A percentile compares a stretch with the other conserved stretches of the same genome.
These are phyloP conservation scores for Pittosporum tobira DNA, from an alignment of 129 eudicot species.

Conservation along the genomic window DNA sequence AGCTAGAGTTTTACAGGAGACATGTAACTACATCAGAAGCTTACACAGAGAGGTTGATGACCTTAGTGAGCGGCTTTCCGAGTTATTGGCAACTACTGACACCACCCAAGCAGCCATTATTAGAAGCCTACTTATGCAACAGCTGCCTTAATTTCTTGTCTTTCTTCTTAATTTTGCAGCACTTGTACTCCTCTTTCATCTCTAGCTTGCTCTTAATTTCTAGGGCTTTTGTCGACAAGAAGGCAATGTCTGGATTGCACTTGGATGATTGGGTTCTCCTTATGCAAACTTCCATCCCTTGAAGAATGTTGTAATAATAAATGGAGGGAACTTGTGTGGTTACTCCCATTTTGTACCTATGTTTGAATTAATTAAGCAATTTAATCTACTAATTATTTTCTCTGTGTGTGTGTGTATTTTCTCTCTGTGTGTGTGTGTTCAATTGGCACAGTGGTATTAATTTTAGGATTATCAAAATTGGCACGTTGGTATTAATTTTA, in stretches of 20 bases:
- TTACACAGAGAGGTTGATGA: conserved; percentile 54
- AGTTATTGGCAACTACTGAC: conserved; percentile 34
- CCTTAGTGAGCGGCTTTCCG: conserved; percentile 41
- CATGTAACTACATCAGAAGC: conserved; percentile 47
- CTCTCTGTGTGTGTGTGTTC: too few relatives aligned
- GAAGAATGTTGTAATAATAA: neutral
- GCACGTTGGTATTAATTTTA: too few relatives aligned
- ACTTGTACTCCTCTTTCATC: too few relatives aligned
- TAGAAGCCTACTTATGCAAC: conserved; percentile 32
- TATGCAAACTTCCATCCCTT: neutral
- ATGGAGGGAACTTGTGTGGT: neutral
- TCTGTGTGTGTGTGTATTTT: too few relatives aligned
- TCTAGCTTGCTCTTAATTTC: too few relatives aligned
- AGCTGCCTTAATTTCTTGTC: neutral
- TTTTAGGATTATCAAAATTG: too few relatives aligned
- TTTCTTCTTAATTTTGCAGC: too few relatives aligned
- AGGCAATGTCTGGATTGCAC: neutral
- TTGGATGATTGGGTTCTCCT: neutral
- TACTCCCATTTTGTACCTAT: neutral
- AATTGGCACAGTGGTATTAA: too few relatives aligned
- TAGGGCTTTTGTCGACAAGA: neutral
- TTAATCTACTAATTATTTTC: too few relatives aligned
- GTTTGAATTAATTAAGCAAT: too few relatives aligned
- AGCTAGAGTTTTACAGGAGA: conserved; percentile 41
- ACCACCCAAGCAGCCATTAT: conserved; percentile 45